Evolutionary conservation across 1,139 yeast species (phyloP), one percentile per base, ranked within the genome.

Genomic region (Saccharomyces hybrid): DNA sequence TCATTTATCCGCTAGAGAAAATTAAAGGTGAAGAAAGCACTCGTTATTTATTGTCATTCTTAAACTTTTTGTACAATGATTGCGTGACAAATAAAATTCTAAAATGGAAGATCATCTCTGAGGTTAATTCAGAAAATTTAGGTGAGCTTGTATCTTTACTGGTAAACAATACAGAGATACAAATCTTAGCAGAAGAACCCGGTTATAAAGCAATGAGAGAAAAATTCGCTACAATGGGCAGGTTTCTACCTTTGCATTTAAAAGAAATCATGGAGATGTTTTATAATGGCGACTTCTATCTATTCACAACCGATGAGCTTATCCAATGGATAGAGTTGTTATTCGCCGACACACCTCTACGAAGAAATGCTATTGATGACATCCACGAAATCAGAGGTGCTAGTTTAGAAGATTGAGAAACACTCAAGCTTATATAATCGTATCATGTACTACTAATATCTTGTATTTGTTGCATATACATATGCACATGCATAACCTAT

Each of bases 281-380:
- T 62, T 85, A 84, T 63, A 82, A 82, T 57, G 95, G 91, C 14
- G 85, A 83, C 53, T 81, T 88, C 57, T 87, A 77, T 58, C 90
- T 89, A 61, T 78, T 88, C 56, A 73, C 80, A 7, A 82, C 95
- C 0, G 73, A 76, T 1, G 97, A 90, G 68, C 71, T 91, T 54
- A 75, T 83, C 3, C 67, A 72, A 8, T 72, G 90, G 64, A 74
- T 91, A n/a, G 65, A 71, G 47, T 73, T 83, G 46, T 71, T 88
- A 51, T 90, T 90, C 69, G 82, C 87, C 4, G 87, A 87, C 52
- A 85, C 95, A 56, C 84, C 82, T 5, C 67, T 81, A 51, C 77
- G 96, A 59, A 78, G 78, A 48, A 73, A 73, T 52, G 83, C 83
- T 50, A 82, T 88, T 53, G 72, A 73, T 23, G 93, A 87, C 60